Evolutionary conservation across 2,329 filamentous ascomycete species (phyloP), one percentile per base, ranked within the genome.

Genomic region (Coniochaeta sp.): DNA sequence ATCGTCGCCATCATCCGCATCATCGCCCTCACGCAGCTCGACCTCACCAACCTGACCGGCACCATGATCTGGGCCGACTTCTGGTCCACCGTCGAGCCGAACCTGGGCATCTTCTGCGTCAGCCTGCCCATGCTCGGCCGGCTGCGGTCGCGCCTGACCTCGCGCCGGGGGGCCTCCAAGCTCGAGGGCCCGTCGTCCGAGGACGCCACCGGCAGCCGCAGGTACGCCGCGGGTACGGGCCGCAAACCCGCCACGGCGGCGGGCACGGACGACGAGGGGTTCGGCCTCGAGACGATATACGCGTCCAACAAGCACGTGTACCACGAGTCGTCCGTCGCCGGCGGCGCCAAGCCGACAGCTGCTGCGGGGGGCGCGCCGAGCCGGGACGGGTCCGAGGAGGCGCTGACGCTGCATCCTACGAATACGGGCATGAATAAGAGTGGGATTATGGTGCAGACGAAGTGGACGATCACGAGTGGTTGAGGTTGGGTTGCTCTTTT

Each of bases 111-210:
- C 60, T 65, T 77, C 9, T 77, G 74, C 61, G 72, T 76, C 58
- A 75, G 73, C 61, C 69, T 77, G 55, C 75, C 75, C 2, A 77
- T 77, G 74, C 66, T 77, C 5, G 69, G 73, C 40, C 69, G 74
- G 2, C 70, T 75, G 58, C 74, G 57, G 55, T 34, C 62, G 7
- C 60, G 61, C 7, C 63, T 61, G 36, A 36, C 58, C 8, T 50
- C 59, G 1, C 61, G 59, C 40, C 54, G 60, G 8, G 59, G 61
- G 19, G 36, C 59, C 19, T 62, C 64, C 59, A 65, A 64, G 59
- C 44, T 62, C 17, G 58, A 40, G 3, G 61, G 55, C 28, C 42
- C 59, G 57, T 60, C 63, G 19, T 59, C 55, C 26, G 58, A 58
- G 17, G 57, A 55, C 57, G 38, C 47, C 17, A 42, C 54, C 22